Conservation (phyloP, 2,329 filamentous ascomycete species). For the Dactylellina parvicollis region DNA sequence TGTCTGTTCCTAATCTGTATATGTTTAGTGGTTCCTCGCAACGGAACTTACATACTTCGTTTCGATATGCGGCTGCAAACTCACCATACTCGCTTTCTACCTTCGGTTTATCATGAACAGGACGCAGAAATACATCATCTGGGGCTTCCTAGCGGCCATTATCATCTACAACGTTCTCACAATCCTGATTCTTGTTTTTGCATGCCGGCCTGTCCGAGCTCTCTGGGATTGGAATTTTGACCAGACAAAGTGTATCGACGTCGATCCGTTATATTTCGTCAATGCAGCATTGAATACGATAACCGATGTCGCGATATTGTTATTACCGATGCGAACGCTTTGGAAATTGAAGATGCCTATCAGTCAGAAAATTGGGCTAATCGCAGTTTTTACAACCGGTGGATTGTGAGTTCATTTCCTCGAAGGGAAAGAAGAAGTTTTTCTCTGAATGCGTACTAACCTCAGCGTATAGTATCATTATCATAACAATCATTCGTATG, state of each 20-base stretch:
- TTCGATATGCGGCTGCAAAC: constrained; percentile 48
- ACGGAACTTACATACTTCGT: constrained; percentile 50
- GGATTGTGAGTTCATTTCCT: constrained; percentile 36
- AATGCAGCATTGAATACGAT: constrained; percentile 42
- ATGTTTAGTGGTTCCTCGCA: constrained; percentile 35
- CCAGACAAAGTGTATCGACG: constrained; percentile 30
- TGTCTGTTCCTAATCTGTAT: neutral
- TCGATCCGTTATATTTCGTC: constrained; percentile 42
- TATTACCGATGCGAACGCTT: constrained; percentile 65
- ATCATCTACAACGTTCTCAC: constrained; percentile 43
- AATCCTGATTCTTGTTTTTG: constrained; percentile 41
- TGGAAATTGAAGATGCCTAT: constrained; percentile 64
- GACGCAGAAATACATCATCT: constrained; percentile 43
- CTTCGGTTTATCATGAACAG: constrained; percentile 49
- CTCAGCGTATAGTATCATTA: constrained; percentile 17
- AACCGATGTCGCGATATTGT: constrained; percentile 44
- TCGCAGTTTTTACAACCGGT: constrained; percentile 62
- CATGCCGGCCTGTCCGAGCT: constrained; percentile 23
- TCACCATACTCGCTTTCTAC: constrained; percentile 50
- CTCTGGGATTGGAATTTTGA: constrained; percentile 45
- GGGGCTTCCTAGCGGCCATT: constrained; percentile 36
- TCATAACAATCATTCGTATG: constrained; percentile 47
- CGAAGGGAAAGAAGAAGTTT: neutral
- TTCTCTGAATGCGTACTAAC: neutral
- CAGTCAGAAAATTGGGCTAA: constrained; percentile 65